Evolutionary conservation across 2,329 filamentous ascomycete genomes (phyloP).

Genomic region (Colletotrichum coccodes): DNA sequence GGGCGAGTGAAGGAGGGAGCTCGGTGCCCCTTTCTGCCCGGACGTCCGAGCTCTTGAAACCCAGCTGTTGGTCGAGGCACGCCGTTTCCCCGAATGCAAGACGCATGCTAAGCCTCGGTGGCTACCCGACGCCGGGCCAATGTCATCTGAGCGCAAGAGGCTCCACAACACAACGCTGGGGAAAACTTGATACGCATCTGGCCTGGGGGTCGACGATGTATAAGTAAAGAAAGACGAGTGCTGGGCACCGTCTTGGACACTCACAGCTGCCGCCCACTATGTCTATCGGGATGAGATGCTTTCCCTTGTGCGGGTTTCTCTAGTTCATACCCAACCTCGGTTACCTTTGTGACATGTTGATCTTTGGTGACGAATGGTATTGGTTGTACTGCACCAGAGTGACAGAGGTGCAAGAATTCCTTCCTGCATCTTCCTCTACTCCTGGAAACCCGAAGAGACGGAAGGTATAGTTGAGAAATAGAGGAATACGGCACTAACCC

Average conservation of each 20-base stretch:
- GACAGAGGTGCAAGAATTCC: no score
- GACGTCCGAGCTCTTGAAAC: conserved; percentile 26
- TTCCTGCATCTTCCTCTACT: no score
- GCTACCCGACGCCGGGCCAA: conserved; percentile 15
- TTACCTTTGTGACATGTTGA: neutral
- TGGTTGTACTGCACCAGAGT: neutral
- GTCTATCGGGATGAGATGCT: neutral
- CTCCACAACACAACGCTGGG: conserved; percentile 27
- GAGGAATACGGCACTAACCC: neutral
- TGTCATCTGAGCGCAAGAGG: conserved; percentile 18
- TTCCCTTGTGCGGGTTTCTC: neutral
- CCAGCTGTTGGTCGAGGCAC: conserved; percentile 14
- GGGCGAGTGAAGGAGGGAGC: neutral
- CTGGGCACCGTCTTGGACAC: neutral
- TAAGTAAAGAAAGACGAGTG: neutral
- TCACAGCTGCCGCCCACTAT: neutral
- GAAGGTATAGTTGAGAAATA: no score
- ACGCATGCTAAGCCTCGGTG: conserved; percentile 27
- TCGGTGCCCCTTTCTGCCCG: conserved; percentile 9
- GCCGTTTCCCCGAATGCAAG: conserved; percentile 7
- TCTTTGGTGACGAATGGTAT: neutral
- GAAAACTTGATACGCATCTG: conserved; percentile 18
- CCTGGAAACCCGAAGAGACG: no score
- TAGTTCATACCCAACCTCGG: neutral
- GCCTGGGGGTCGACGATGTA: neutral